Evolutionary conservation across 768 basidiomycete species (phyloP), one percentile per base, ranked within the genome.

Genomic region (Clitopilus hobsonii): DNA sequence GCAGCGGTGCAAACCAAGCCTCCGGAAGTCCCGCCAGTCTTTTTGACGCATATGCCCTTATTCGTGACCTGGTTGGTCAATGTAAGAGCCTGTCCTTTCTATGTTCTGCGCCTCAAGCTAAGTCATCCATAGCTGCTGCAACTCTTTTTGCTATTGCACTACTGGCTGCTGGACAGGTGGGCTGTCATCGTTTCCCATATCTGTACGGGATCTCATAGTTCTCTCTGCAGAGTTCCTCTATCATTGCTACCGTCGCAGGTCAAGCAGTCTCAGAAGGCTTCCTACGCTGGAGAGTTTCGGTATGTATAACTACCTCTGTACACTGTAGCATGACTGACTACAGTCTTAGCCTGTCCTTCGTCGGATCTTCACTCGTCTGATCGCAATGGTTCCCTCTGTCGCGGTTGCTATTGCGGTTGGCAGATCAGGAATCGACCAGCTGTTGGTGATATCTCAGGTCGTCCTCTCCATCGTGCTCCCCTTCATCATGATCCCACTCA

Each of bases 201-300:
- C 16, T 53, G 16, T 13, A 49, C 25, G 1, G 14, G 11, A 36
- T n/a, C 52, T 45, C 26, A 54, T 27, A 30, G 22, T 41, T 25
- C 51, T 38, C 38, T 20, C 25, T n/a, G 16, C 51, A 82, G 77
- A 90, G 90, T 59, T 90, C 95, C 0, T 89, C 88, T 6, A 80
- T 97, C 50, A 88, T 96, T 3, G 94, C 91, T 8, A 97, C 93
- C 0, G 79, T 96, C 11, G 88, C 91, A 0, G 94, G 94, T 0
- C 94, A 97, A 69, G 87, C 91, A 20, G 87, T 98, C 32, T 86
- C 85, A 0, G 94, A 97, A 69, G 94, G 94, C 0, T 94, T 94
- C 69, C 77, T 96, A 53, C 83, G 82, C 52, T 96, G 93, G 93
- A 80, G 83, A 47, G 81, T 92, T 29, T 89, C 90, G 59, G 88